Percentiles rank a stretch among this genome's conserved stretches.
Evolutionary conservation across 768 basidiomycete species (phyloP).

Genomic region (Leccinum truebloodii): DNA sequence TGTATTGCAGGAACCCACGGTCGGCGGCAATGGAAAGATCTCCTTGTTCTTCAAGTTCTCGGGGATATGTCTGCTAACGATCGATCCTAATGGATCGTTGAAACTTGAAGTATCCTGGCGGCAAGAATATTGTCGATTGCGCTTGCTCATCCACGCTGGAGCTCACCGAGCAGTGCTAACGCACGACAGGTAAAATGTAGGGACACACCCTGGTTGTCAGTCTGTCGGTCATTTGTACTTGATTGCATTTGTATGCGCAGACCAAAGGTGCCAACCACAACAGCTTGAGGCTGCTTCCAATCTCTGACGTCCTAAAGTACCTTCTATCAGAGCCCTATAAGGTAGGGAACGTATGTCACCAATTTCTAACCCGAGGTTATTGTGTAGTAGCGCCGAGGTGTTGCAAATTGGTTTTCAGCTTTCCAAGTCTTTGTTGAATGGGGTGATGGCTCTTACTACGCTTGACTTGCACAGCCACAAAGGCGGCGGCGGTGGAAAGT

Average conservation of each 20-base stretch:
- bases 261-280: not conserved
- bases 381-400: not conserved
- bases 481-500: not conserved
- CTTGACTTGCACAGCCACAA: not conserved
- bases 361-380: not conserved
- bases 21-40: not conserved
- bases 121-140: not conserved
- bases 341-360: not conserved
- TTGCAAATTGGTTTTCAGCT: not conserved
- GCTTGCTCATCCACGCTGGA: not conserved
- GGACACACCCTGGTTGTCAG: not conserved
- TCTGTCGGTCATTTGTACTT: not conserved
- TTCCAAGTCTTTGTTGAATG: not conserved
- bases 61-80: not conserved
- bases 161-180: not conserved
- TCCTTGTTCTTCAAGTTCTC: not conserved
- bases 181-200: not conserved
- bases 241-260: not conserved
- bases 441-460: not conserved
- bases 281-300: not conserved
- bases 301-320: not conserved
- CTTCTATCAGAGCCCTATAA: not conserved
- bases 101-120: not conserved
- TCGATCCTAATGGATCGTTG: not conserved
- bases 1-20: not conserved